Conservation (phyloP, 257 asterid species). For the Voacanga thouarsii region DNA sequence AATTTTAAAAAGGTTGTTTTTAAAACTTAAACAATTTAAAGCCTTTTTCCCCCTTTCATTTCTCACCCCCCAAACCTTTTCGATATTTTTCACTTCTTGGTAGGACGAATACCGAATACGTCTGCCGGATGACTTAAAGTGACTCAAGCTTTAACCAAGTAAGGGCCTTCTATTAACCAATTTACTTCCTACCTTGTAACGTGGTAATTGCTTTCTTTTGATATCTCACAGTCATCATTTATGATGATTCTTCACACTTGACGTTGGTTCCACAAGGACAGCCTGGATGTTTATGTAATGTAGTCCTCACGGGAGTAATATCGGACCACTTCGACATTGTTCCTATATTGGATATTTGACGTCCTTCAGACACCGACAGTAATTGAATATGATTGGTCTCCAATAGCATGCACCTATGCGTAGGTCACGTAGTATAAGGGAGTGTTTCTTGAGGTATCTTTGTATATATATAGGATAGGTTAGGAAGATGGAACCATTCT, state of each 20-base stretch:
- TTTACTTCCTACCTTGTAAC: too few species aligned
- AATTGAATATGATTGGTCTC: neutral
- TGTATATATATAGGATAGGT: neutral
- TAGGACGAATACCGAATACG: too few species aligned
- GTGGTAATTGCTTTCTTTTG: neutral
- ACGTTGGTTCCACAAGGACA: slow-evolving; percentile 8
- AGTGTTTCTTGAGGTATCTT: neutral
- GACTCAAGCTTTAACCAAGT: too few species aligned
- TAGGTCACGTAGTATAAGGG: neutral
- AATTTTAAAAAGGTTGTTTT: too few species aligned
- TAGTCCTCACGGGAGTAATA: neutral
- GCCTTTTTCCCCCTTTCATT: too few species aligned
- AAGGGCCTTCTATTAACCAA: too few species aligned
- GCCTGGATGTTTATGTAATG: slow-evolving; percentile 4
- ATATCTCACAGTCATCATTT: neutral
- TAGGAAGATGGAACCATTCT: neutral
- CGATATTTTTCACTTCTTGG: too few species aligned
- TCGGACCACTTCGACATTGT: neutral
- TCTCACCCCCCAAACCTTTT: too few species aligned
- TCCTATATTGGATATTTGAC: neutral
- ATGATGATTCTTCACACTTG: neutral
- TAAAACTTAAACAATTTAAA: too few species aligned
- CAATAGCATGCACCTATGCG: neutral
- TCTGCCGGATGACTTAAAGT: too few species aligned
- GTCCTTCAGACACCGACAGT: neutral